Base-by-base conservation (phyloP, 176 grass and related monocot genomes). In the Triticum timopheevii region DNA sequence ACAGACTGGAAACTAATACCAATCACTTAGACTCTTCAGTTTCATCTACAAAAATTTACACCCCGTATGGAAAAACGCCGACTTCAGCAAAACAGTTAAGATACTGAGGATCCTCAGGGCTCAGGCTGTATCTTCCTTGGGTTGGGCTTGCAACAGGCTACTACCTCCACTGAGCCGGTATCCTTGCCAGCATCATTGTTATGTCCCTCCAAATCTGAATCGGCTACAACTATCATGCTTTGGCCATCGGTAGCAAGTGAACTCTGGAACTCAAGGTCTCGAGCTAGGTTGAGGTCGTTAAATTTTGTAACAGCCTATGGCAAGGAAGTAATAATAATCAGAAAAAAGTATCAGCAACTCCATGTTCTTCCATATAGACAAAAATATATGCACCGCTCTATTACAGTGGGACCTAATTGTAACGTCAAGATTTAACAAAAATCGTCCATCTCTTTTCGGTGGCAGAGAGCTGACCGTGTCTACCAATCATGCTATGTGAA, bases 231-330 rank as follows among this genome's bases (percentile, higher is more conserved):
- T n/a, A 25, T 23, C n/a, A 25, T 25, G 23, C n/a, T 63, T n/a
- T 63, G 36, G 36, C 36, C 36, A 38, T 38, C 36, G 36, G 36
- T 38, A 38, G 61, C 3, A 61, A 8, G 5, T 61, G 8, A 23
- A 9, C 58, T 61, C 20, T 61, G 24, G 4, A 65, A 12, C 15
- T 7, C 5, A 38, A 38, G 36, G 36, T 7, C 36, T 38, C 36
- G 36, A 38, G 7, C 36, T 6, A 38, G 36, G 36, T 38, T 38
- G 36, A 8, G 25, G 13, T 31, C 16, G 28, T 7, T 1, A 16
- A 67, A 67, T 31, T 28, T 2, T 16, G 12, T 33, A 77, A 98
- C 93, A 86, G 90, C 91, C 93, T 95, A 84, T 19, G 73, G 27
- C 23, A 83, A 56, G 10, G 10, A 56, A 72, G 33, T 38, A 38